Percentiles rank a stretch among this genome's conserved stretches.
Evolutionary conservation across 1,284 basidiomycete genomes (phyloP).

Genomic region (Ganoderma multipileum): DNA sequence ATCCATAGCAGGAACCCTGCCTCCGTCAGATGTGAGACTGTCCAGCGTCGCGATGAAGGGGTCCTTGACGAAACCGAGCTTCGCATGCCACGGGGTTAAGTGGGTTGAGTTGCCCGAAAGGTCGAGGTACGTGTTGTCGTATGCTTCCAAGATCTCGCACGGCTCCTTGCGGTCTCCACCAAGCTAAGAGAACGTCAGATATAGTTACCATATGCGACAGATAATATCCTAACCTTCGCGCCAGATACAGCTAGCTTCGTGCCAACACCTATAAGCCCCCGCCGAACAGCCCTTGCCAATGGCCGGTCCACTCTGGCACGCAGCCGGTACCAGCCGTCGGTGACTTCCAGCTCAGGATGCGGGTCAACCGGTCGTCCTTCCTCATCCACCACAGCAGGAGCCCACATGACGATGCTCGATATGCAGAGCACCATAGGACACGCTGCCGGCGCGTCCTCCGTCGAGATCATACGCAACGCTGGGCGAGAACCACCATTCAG

Average conservation of each 20-base stretch:
- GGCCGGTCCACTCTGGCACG: constrained; percentile 79
- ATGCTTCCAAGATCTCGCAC: constrained; percentile 84
- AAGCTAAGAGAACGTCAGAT: constrained; percentile 54
- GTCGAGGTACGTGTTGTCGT: constrained; percentile 69
- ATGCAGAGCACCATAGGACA: constrained; percentile 88
- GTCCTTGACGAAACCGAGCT: constrained; percentile 76
- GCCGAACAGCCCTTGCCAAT: constrained; percentile 72
- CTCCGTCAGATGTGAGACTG: constrained; percentile 86
- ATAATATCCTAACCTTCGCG: constrained; percentile 66
- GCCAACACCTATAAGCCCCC: constrained; percentile 75
- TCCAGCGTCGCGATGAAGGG: constrained; percentile 80
- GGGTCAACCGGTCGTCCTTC: constrained; percentile 47
- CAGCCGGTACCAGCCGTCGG: constrained; percentile 96
- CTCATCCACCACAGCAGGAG: constrained; percentile 42
- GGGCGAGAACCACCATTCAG: constrained; percentile 82
- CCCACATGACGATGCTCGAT: constrained; percentile 67
- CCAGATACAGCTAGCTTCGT: constrained; percentile 85
- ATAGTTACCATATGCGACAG: not conserved
- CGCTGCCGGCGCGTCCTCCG: constrained; percentile 76
- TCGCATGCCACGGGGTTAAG: constrained; percentile 87
- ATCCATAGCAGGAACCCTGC: constrained; percentile 79
- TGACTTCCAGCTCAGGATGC: constrained; percentile 78
- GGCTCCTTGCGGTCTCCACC: constrained; percentile 77
- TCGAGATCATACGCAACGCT: constrained; percentile 77
- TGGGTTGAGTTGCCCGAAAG: constrained; percentile 88